phyloP scores from a whole-genome alignment of 805 yeast species.

The Candida nonsorbophila region DNA sequence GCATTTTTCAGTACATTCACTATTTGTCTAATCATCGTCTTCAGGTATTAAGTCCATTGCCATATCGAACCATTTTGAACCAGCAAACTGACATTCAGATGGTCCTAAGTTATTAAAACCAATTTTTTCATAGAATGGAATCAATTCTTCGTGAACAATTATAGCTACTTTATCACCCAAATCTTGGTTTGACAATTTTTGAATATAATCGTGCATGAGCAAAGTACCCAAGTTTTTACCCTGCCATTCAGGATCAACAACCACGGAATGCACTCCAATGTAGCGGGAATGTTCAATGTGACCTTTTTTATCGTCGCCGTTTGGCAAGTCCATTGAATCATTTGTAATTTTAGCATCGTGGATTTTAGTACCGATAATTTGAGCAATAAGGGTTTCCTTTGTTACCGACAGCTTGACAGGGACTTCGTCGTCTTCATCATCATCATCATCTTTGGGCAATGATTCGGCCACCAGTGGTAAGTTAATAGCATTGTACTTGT shows the following conservation, averaged over 20 bases:
- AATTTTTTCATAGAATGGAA: constrained; percentile 73
- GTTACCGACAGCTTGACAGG: constrained; percentile 47
- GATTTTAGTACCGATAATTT: constrained; percentile 73
- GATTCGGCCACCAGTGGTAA: constrained; percentile 35
- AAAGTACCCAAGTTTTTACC: constrained; percentile 80
- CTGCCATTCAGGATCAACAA: constrained; percentile 70
- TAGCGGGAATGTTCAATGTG: constrained; percentile 71
- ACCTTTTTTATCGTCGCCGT: constrained; percentile 37
- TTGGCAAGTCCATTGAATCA: constrained; percentile 57
- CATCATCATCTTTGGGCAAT: constrained; percentile 20
- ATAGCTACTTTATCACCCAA: constrained; percentile 74
- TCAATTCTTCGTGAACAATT: constrained; percentile 62
- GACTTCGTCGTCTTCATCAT: constrained; percentile 30
- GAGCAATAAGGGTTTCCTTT: constrained; percentile 70
- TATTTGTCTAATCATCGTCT: constrained; percentile 25
- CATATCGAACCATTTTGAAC: constrained; percentile 58
- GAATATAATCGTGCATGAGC: constrained; percentile 82
- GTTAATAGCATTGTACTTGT: constrained; percentile 37
- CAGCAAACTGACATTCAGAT: constrained; percentile 56
- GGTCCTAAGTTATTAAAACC: constrained; percentile 74
- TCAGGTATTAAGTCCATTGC: constrained; percentile 40
- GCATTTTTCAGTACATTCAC: neutral
- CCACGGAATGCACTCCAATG: constrained; percentile 81
- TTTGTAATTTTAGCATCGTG: constrained; percentile 45
- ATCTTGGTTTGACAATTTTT: constrained; percentile 81